Evolutionary conservation across 2,329 filamentous ascomycete species (phyloP).

Genomic region (Ceratocystis albifundus): DNA sequence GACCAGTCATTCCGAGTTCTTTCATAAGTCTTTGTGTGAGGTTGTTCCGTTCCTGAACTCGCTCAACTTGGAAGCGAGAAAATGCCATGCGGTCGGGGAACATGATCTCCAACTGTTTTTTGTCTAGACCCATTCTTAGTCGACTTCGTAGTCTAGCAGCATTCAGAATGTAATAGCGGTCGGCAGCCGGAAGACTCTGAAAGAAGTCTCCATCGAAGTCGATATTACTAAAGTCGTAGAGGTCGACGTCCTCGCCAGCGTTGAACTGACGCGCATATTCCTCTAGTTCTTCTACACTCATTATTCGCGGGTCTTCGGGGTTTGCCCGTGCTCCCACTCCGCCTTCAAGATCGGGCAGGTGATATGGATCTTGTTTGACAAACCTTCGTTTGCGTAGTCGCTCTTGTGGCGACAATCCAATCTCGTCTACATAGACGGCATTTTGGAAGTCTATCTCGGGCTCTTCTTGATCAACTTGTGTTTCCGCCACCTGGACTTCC

Average conservation of each 20-base stretch:
- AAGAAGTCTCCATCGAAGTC: slow-evolving; percentile 97
- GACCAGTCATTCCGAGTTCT: slow-evolving; percentile 76
- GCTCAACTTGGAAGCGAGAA: slow-evolving; percentile 88
- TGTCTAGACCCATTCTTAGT: slow-evolving; percentile 88
- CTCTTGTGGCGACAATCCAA: slow-evolving; percentile 68
- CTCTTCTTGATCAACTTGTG: slow-evolving; percentile 38
- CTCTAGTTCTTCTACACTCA: slow-evolving; percentile 89
- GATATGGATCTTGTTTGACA: slow-evolving; percentile 86
- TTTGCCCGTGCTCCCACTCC: slow-evolving; percentile 77
- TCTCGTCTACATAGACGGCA: slow-evolving; percentile 83
- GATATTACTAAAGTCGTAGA: slow-evolving; percentile 97
- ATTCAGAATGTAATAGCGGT: slow-evolving; percentile 95
- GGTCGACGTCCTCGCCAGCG: slow-evolving; percentile 75
- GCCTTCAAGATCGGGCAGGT: slow-evolving; percentile 74
- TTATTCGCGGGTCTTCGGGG: slow-evolving; percentile 85
- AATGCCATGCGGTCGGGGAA: slow-evolving; percentile 97
- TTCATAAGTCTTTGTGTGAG: slow-evolving; percentile 91
- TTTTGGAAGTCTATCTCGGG: slow-evolving; percentile 51
- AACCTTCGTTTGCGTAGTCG: slow-evolving; percentile 64
- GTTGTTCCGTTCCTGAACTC: slow-evolving; percentile 84
- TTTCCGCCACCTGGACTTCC: slow-evolving; percentile 33
- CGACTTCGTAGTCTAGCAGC: slow-evolving; percentile 79
- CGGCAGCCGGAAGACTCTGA: slow-evolving; percentile 72
- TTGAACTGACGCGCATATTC: slow-evolving; percentile 90
- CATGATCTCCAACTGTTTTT: slow-evolving; percentile 92